phyloP scores from a whole-genome alignment of 495 filamentous ascomycete genomes.

The Penicillium roqueforti region DNA sequence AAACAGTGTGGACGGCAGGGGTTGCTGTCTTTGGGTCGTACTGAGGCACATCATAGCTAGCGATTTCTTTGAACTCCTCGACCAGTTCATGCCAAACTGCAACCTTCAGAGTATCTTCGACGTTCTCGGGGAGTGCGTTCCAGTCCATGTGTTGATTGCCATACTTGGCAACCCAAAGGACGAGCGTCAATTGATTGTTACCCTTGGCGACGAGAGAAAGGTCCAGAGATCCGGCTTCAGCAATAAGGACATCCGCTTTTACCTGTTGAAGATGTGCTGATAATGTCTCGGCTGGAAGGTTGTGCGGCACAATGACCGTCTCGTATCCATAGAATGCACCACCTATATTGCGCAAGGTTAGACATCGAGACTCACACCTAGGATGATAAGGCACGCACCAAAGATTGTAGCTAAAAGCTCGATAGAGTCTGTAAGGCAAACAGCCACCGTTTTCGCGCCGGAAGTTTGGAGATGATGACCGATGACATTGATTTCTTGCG shows the following conservation, averaged over 20 bases:
- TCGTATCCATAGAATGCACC: slow-evolving; percentile 78
- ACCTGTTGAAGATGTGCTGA: slow-evolving; percentile 65
- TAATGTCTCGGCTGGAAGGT: slow-evolving; percentile 60
- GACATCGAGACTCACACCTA: background rate
- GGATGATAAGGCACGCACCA: slow-evolving; percentile 38
- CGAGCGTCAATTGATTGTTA: slow-evolving; percentile 65
- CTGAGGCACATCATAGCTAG: slow-evolving; percentile 46
- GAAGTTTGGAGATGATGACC: slow-evolving; percentile 66
- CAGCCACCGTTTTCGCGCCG: slow-evolving; percentile 72
- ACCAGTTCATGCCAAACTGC: slow-evolving; percentile 85
- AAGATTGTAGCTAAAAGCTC: slow-evolving; percentile 76
- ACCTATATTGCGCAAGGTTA: slow-evolving; percentile 36
- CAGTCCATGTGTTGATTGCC: slow-evolving; percentile 90
- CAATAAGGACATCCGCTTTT: slow-evolving; percentile 75
- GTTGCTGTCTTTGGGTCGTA: slow-evolving; percentile 48
- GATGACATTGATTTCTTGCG: slow-evolving; percentile 81
- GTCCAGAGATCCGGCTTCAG: slow-evolving; percentile 82
- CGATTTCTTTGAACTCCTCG: slow-evolving; percentile 51
- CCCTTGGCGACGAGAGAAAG: slow-evolving; percentile 64
- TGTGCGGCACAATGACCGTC: slow-evolving; percentile 79
- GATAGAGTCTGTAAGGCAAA: slow-evolving; percentile 90
- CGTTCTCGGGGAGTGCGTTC: slow-evolving; percentile 74
- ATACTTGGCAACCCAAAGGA: slow-evolving; percentile 91
- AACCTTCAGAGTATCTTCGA: slow-evolving; percentile 66
- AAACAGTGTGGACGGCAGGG: slow-evolving; percentile 55